phyloP scores from a whole-genome alignment of 1,284 basidiomycete species.

The Heterobasidion annosum region DNA sequence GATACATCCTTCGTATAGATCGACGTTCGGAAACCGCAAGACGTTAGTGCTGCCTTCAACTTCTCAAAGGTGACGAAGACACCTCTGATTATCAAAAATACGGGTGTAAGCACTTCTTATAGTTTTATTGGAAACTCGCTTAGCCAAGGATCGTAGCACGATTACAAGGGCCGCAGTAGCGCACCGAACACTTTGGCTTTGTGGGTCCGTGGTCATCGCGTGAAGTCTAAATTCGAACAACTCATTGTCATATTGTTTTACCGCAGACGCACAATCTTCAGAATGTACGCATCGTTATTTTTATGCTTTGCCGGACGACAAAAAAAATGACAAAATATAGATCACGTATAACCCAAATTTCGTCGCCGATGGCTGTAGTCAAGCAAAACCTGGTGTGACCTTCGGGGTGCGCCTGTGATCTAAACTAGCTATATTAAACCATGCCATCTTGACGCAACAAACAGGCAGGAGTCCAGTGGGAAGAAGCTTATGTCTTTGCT shows the following conservation, averaged over 20 bases:
- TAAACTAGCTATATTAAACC: neutral
- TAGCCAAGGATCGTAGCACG: slow-evolving; percentile 6
- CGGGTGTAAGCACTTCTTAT: slow-evolving; percentile 26
- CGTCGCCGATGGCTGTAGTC: slow-evolving; percentile 2
- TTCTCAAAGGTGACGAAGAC: slow-evolving; percentile 29
- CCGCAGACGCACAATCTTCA: slow-evolving; percentile 5
- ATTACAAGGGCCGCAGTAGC: slow-evolving; percentile 13
- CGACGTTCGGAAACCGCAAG: slow-evolving; percentile 26
- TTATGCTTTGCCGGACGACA: neutral
- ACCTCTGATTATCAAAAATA: slow-evolving; percentile 40
- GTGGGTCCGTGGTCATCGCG: slow-evolving; percentile 5
- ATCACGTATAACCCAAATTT: slow-evolving; percentile 4
- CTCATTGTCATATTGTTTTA: neutral
- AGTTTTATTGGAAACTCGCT: neutral
- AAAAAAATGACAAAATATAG: neutral
- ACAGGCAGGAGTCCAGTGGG: slow-evolving; percentile 32
- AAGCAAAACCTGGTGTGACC: slow-evolving; percentile 1
- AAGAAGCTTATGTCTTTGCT: slow-evolving; percentile 23
- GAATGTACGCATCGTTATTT: neutral
- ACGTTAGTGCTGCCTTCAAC: slow-evolving; percentile 30
- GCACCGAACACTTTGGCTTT: slow-evolving; percentile 11
- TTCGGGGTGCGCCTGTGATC: slow-evolving; percentile 1
- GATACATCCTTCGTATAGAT: slow-evolving; percentile 22
- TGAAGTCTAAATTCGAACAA: neutral
- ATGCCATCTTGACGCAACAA: neutral